Percentiles rank a stretch among this genome's conserved stretches.
Evolutionary conservation across 345 rosid genomes (phyloP).

Genomic region (Hibiscus syriacus): DNA sequence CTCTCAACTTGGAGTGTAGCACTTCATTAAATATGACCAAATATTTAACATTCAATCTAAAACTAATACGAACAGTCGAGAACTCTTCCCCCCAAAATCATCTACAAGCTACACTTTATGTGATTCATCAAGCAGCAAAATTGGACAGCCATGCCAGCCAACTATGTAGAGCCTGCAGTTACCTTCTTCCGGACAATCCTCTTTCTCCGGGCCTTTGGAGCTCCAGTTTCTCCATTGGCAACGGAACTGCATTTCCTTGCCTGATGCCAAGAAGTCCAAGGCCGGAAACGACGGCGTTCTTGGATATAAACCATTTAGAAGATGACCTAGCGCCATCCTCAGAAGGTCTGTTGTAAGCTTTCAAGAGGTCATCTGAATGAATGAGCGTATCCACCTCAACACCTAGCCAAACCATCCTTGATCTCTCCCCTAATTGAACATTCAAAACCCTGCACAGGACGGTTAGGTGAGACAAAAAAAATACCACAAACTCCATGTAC

Average conservation of each 20-base stretch:
- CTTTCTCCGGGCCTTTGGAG: slow-evolving; percentile 69
- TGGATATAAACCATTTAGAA: slow-evolving; percentile 80
- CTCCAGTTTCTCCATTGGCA: slow-evolving; percentile 38
- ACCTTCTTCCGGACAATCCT: slow-evolving; percentile 85
- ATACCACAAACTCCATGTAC: neutral
- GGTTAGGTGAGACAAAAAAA: neutral
- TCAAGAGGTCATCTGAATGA: slow-evolving; percentile 59
- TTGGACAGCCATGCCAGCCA: slow-evolving; percentile 1
- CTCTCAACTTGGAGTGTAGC: neutral
- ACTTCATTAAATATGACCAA: neutral
- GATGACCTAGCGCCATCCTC: slow-evolving; percentile 37
- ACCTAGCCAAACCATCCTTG: slow-evolving; percentile 83
- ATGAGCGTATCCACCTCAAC: slow-evolving; percentile 77
- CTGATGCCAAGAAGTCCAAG: slow-evolving; percentile 71
- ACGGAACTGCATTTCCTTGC: slow-evolving; percentile 48
- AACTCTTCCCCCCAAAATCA: slow-evolving; percentile 3
- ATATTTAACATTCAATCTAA: slow-evolving; percentile 2
- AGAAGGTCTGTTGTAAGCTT: slow-evolving; percentile 60
- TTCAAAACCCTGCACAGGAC: slow-evolving; percentile 56
- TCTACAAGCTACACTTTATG: neutral
- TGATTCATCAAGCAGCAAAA: slow-evolving; percentile 17
- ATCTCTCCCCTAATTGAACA: slow-evolving; percentile 56
- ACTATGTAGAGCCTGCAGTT: slow-evolving; percentile 36
- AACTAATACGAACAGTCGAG: neutral
- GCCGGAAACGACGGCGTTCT: slow-evolving; percentile 69